Base-by-base conservation (phyloP, 805 yeast genomes). In the Kockiozyma suomiensis region DNA sequence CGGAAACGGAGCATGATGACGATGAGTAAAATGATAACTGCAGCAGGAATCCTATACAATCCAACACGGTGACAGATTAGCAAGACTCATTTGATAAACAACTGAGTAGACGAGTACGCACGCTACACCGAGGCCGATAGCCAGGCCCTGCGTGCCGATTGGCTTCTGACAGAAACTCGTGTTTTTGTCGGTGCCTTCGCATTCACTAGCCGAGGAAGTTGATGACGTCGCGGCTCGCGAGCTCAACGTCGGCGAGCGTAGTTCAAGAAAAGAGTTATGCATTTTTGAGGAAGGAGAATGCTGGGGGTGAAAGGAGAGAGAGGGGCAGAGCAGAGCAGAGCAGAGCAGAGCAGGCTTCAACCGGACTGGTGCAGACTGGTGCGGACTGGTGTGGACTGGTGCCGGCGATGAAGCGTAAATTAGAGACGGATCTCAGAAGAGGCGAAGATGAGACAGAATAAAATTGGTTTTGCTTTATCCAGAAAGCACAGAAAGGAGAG, bases 31-130 rank as follows among this genome's bases (percentile, higher is more conserved):
- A 74, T 41, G 26, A 77, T 75, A 21, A 72, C 32, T 2, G 62
- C 50, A n/a, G 73, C 59, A 5, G 80, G 80, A 30, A 77, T 68
- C n/a, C 77, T 75, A 13, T 73, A 72, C 32, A 19, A 23, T 37
- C n/a, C n/a, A n/a, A 12, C 6, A 28, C 33, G 10, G 33, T n/a
- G n/a, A n/a, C n/a, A n/a, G 10, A 30, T 30, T 10, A 7, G 33
- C 10, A 6, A 30, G 33, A 30, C 33, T 30, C 10, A 30, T 6
- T 6, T 30, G 13, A 26, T 15, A n/a, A 8, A 3, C 5, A n/a
- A 23, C 28, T 38, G 33, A 42, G 42, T 4, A 32, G 30, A 30
- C 32, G 23, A 42, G 26, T 21, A 55, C 66, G 23, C 54, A 64
- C 66, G 56, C 58, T 30, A 66, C 59, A 15, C 64, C 66, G 37